Evolutionary conservation across 1,284 basidiomycete species (phyloP).

Genomic region (Microbotryum saponariae): DNA sequence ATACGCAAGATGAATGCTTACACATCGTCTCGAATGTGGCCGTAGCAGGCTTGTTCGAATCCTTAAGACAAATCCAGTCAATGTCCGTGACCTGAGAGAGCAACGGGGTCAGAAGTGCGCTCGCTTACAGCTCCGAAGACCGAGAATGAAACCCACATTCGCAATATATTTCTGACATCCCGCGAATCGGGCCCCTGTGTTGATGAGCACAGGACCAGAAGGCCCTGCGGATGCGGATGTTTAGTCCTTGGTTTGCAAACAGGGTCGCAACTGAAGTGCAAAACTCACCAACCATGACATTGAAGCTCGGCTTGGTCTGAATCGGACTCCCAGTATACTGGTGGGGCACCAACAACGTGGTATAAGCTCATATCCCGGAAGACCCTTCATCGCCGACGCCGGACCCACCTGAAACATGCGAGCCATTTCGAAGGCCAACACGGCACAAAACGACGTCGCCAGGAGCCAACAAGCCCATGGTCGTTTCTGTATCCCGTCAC

Average conservation of each 20-base stretch:
- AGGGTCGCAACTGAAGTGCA: neutral
- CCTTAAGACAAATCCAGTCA: constrained; percentile 55
- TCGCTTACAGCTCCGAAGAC: neutral
- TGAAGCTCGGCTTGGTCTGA: constrained; percentile 59
- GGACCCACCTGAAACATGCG: constrained; percentile 42
- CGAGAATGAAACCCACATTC: constrained; percentile 30
- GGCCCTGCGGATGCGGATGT: constrained; percentile 52
- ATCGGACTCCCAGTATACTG: constrained; percentile 39
- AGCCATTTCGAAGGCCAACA: constrained; percentile 38
- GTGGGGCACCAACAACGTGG: constrained; percentile 5
- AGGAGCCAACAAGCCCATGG: constrained; percentile 55
- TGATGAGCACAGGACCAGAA: constrained; percentile 71
- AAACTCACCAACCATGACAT: constrained; percentile 59
- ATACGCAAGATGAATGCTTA: neutral
- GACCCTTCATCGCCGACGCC: no score
- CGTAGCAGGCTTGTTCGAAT: constrained; percentile 44
- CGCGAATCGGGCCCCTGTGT: constrained; percentile 80
- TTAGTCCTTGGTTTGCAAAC: neutral
- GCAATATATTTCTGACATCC: constrained; percentile 65
- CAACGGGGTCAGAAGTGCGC: constrained; percentile 31
- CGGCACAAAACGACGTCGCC: constrained; percentile 55
- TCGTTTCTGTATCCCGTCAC: constrained; percentile 69
- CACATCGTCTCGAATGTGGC: constrained; percentile 31
- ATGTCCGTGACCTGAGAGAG: constrained; percentile 35
- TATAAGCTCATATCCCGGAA: neutral